A percentile compares a stretch with the other conserved stretches of the same genome.
Evolutionary conservation across 257 asterid genomes (phyloP).

Genomic region (Cynanchum wilfordii): DNA sequence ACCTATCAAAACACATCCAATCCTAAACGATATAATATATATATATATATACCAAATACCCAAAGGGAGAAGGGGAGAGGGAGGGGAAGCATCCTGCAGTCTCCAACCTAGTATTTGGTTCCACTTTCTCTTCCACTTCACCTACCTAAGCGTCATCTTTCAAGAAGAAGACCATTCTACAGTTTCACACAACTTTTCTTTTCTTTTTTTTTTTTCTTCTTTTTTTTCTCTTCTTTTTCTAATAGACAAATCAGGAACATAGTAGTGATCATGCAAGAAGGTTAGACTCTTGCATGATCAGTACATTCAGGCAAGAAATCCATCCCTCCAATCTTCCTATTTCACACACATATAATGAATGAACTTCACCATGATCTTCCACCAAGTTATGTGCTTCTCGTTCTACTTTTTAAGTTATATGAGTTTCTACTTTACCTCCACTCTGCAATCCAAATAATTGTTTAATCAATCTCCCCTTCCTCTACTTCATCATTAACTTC

Average conservation of each 20-base stretch:
- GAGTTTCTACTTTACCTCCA: neutral
- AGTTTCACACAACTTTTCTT: neutral
- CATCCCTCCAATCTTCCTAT: neutral
- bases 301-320: too few species aligned
- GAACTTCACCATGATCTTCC: neutral
- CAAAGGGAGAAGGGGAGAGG: too few species aligned
- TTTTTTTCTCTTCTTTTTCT: too few species aligned
- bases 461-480: constrained; percentile 63
- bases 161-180: neutral
- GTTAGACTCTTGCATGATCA: too few species aligned
- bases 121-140: neutral
- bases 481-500: constrained; percentile 38
- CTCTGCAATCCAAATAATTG: neutral
- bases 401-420: neutral
- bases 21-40: too few species aligned
- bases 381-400: neutral
- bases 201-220: too few species aligned
- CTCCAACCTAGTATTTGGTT: neutral
- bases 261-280: neutral
- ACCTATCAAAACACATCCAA: too few species aligned
- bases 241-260: neutral
- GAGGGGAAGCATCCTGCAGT: neutral
- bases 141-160: neutral
- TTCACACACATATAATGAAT: neutral
- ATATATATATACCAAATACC: too few species aligned